Percentiles rank a stretch among this genome's conserved stretches.
These are phyloP conservation scores for Athelia psychrophila DNA, from an alignment of 1,284 basidiomycete genomes.

Conservation along the genomic window DNA sequence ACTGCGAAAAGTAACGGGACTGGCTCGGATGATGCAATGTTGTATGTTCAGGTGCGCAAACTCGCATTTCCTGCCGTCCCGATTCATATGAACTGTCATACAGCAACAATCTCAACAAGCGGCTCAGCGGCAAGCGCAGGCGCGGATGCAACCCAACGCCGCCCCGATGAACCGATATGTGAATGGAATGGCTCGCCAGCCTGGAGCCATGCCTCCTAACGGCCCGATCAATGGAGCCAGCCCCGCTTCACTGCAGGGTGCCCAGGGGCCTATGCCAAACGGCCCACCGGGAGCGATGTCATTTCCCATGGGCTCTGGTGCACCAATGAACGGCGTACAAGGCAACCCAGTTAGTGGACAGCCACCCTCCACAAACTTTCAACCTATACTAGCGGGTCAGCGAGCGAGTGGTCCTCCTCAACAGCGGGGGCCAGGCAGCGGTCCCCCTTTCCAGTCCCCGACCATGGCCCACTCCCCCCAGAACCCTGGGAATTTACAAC, in stretches of 20 bases:
- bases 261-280: conserved; percentile 30
- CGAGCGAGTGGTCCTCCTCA: conserved; percentile 30
- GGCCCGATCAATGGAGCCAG: conserved; percentile 27
- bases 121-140: conserved; percentile 25
- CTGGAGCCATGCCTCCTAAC: conserved; percentile 13
- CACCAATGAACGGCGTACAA: conserved; percentile 43
- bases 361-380: conserved; percentile 15
- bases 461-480: conserved; percentile 40
- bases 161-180: conserved; percentile 17
- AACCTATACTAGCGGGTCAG: conserved; percentile 26
- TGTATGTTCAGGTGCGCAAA: conserved; percentile 62
- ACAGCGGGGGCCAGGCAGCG: conserved; percentile 37
- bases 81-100: conserved; percentile 3
- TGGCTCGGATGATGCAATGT: conserved; percentile 64
- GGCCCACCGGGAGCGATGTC: conserved; percentile 12
- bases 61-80: conserved; percentile 4
- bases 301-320: conserved; percentile 23
- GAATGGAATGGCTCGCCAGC: conserved; percentile 28
- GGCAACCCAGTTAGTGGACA: conserved; percentile 27
- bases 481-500: conserved; percentile 25
- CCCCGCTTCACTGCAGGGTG: conserved; percentile 19
- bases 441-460: conserved; percentile 39
- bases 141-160: conserved; percentile 19
- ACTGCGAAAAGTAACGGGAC: conserved; percentile 66
- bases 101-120: conserved; percentile 31